phyloP scores from a whole-genome alignment of 2,329 filamentous ascomycete genomes.

The Fusarium poae region DNA sequence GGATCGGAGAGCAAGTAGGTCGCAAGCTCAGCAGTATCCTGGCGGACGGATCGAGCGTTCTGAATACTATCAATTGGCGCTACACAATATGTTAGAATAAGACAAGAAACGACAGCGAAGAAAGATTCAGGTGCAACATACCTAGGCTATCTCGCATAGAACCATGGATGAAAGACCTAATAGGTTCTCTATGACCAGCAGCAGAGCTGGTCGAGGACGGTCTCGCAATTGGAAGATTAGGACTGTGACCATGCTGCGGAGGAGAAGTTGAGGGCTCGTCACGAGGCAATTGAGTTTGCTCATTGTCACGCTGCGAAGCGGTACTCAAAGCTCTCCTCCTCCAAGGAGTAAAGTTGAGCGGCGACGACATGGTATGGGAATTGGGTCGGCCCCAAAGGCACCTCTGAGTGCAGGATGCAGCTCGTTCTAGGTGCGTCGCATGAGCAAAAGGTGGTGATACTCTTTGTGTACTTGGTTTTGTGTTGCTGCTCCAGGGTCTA shows the following conservation, averaged over 20 bases:
- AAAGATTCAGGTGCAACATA: constrained; percentile 52
- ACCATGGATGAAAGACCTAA: constrained; percentile 78
- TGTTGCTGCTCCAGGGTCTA: constrained; percentile 4
- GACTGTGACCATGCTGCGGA: constrained; percentile 28
- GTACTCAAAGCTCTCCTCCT: constrained; percentile 59
- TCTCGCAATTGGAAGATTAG: constrained; percentile 47
- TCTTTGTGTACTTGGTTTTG: constrained; percentile 4
- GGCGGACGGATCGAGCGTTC: constrained; percentile 82
- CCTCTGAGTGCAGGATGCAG: constrained; percentile 35
- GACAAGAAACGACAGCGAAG: background rate
- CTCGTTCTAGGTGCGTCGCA: constrained; percentile 40
- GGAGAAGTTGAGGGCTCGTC: constrained; percentile 48
- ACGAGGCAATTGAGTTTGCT: constrained; percentile 42
- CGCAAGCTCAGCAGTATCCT: constrained; percentile 89
- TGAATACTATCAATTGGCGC: constrained; percentile 75
- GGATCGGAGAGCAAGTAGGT: constrained; percentile 81
- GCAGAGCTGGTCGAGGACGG: constrained; percentile 57
- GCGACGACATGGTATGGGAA: constrained; percentile 59
- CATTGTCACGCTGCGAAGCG: constrained; percentile 50
- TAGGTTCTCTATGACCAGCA: constrained; percentile 70
- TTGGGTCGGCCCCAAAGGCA: constrained; percentile 34
- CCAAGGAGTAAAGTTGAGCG: constrained; percentile 64
- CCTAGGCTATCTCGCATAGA: constrained; percentile 71
- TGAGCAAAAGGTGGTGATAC: constrained; percentile 22
- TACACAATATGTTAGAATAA: constrained; percentile 44